Percentiles rank a stretch among this genome's conserved stretches.
These are phyloP conservation scores for Irpex sp. DNA, from an alignment of 1,284 basidiomycete genomes.

Conservation along the genomic window DNA sequence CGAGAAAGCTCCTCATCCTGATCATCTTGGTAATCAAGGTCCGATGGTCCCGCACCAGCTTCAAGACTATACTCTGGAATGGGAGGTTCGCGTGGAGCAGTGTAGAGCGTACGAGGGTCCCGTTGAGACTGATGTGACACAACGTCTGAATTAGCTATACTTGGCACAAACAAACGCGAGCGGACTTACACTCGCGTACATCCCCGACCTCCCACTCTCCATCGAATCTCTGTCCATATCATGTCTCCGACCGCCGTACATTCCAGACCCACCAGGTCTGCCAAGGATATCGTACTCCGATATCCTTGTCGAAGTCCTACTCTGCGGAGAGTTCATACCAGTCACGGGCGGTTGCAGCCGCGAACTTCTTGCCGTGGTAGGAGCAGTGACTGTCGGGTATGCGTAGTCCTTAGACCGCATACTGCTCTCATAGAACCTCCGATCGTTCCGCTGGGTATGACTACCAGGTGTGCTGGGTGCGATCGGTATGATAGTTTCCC, in stretches of 20 bases:
- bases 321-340: constrained; percentile 22
- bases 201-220: neutral
- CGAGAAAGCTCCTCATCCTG: neutral
- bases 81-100: neutral
- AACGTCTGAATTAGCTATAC: neutral
- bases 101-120: neutral
- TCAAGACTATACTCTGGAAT: neutral
- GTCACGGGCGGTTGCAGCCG: constrained; percentile 3
- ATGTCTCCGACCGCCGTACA: neutral
- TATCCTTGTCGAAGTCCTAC: constrained; percentile 25
- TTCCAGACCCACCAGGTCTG: constrained; percentile 9
- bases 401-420: constrained; percentile 21
- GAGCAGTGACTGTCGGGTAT: constrained; percentile 12
- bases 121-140: neutral
- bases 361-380: neutral
- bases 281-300: constrained; percentile 26
- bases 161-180: neutral
- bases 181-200: neutral
- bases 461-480: neutral
- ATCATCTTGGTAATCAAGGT: neutral
- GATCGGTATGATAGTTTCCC: neutral
- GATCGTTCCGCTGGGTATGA: neutral
- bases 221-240: constrained; percentile 5
- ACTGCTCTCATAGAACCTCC: constrained; percentile 4
- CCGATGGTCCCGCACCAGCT: neutral